Percentiles rank a stretch among this genome's conserved stretches.
Conservation (phyloP, 2,329 filamentous ascomycete genomes). For the Emmonsiellopsis sp. region DNA sequence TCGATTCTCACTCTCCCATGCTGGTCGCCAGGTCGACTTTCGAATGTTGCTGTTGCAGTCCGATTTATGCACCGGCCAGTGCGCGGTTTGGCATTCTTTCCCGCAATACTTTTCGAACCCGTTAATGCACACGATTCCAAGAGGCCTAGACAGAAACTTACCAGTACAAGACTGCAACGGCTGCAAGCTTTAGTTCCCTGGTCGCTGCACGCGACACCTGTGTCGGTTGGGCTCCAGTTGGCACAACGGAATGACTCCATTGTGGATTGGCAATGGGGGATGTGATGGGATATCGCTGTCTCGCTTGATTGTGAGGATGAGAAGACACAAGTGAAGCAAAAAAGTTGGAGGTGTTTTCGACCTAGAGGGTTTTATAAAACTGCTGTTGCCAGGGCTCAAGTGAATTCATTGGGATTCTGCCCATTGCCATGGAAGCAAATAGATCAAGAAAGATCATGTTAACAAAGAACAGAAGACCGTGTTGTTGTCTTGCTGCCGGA, state of each 20-base stretch:
- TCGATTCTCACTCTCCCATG: conserved; percentile 19
- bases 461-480: too few species aligned
- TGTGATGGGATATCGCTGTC: too few species aligned
- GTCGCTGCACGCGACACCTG: neutral
- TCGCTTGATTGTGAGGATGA: too few species aligned
- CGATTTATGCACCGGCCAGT: conserved; percentile 23
- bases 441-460: too few species aligned
- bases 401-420: too few species aligned
- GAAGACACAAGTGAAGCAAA: too few species aligned
- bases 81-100: conserved; percentile 20
- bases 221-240: neutral
- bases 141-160: neutral
- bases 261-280: neutral
- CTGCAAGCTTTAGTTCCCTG: neutral
- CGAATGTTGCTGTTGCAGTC: conserved; percentile 23
- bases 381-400: too few species aligned
- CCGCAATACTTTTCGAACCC: conserved; percentile 25
- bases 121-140: neutral
- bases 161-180: neutral
- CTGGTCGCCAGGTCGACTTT: conserved; percentile 22
- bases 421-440: too few species aligned
- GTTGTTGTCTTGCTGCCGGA: too few species aligned
- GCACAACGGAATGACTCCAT: neutral
- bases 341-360: too few species aligned
- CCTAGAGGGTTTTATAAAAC: too few species aligned